These are phyloP conservation scores for Leishmania guyanensis DNA, from an alignment of 208 protist species.

Conservation along the genomic window DNA sequence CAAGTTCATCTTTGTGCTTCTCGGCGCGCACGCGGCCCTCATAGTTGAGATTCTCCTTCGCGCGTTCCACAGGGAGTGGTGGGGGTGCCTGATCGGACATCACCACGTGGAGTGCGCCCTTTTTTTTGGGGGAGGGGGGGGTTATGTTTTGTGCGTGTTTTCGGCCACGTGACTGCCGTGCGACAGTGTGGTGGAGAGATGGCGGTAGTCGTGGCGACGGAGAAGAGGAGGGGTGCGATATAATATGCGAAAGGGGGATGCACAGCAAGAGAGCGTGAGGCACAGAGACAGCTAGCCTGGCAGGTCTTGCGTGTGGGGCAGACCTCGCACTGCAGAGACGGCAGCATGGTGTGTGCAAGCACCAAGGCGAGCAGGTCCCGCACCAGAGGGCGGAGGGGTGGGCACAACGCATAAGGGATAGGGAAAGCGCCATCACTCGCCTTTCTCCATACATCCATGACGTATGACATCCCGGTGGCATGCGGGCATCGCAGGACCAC, in stretches of 20 bases:
- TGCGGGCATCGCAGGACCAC: too few species aligned
- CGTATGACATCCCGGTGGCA: background rate
- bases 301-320: background rate
- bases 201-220: background rate
- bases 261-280: background rate
- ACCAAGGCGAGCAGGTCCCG: background rate
- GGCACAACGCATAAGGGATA: background rate
- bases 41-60: conserved; percentile 76
- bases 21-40: conserved; percentile 66
- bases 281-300: background rate
- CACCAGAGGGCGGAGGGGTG: background rate
- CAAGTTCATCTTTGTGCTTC: conserved; percentile 55
- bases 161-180: background rate
- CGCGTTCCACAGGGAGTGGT: background rate
- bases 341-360: background rate
- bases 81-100: conserved; percentile 13
- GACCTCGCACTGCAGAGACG: background rate
- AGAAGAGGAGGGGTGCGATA: too few species aligned
- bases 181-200: background rate
- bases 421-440: background rate
- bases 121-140: background rate
- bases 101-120: background rate
- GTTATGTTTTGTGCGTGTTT: background rate
- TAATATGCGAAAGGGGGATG: background rate
- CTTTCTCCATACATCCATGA: background rate